A percentile compares a stretch with the other conserved stretches of the same genome.
phyloP scores from a whole-genome alignment of 1,284 basidiomycete species.

The Ceratobasidium theobromae region DNA sequence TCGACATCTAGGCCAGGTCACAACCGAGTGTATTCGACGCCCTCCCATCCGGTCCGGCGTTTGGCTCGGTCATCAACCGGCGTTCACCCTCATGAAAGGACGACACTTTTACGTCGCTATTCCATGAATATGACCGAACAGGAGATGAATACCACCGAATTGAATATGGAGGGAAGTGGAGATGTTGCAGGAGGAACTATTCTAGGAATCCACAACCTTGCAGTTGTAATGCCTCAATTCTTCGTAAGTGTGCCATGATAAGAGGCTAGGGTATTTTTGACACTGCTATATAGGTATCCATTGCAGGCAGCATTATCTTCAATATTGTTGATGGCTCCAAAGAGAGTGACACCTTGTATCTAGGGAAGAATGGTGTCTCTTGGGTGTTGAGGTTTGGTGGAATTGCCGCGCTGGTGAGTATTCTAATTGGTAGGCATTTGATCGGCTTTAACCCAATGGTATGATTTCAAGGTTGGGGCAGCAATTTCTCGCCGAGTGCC shows the following conservation, averaged over 20 bases:
- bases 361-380: constrained; percentile 82
- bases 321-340: constrained; percentile 60
- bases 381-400: constrained; percentile 96
- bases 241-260: constrained; percentile 58
- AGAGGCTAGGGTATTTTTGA: constrained; percentile 5
- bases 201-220: constrained; percentile 92
- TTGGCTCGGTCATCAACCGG: constrained; percentile 39
- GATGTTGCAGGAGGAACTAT: constrained; percentile 89
- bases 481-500: constrained; percentile 75
- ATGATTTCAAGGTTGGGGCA: constrained; percentile 56
- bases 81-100: constrained; percentile 50
- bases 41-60: constrained; percentile 46
- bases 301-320: constrained; percentile 90
- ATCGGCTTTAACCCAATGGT: constrained; percentile 18
- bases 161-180: constrained; percentile 47
- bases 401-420: constrained; percentile 66
- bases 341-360: constrained; percentile 52
- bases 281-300: constrained; percentile 63
- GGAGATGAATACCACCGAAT: constrained; percentile 26
- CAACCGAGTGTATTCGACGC: constrained; percentile 51
- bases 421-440: constrained; percentile 36
- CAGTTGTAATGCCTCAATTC: constrained; percentile 91
- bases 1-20: constrained; percentile 45
- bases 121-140: constrained; percentile 53
- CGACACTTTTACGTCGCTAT: constrained; percentile 67